Base-by-base conservation (phyloP, 345 rosid genomes). In the Sonneratia alba region DNA sequence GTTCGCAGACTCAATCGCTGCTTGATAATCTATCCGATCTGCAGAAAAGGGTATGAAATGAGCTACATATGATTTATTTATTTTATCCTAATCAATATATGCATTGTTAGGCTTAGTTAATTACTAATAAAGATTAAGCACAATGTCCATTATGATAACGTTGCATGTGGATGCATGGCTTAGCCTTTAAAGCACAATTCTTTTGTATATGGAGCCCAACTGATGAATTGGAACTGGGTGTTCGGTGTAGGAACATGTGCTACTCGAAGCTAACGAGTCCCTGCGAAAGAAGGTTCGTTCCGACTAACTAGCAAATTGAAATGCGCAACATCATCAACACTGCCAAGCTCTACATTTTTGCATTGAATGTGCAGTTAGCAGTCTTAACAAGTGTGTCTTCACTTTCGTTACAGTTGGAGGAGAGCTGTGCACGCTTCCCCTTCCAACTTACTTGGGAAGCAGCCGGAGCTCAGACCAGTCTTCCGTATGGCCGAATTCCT, bases 1-100 rank as follows among this genome's bases (percentile, higher is more conserved):
- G 16, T 70, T 67, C 71, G 70, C 86, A 88, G 93, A 85, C 85
- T n/a, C 88, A 85, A 9, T 73, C 49, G 70, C 78, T 86, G 87
- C 76, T 83, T 62, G 87, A 78, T 74, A 83, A 83, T 74, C 78
- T 86, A 32, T 48, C 78, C 40, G 83, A 83, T 71, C 89, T 86
- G 68, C 88, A 86, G 19, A 85, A 73, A 75, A 83, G 73, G 87
- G 92, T 88, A 81, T 0, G 77, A 43, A 27, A 13, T 47, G 7
- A 18, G 12, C 36, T 12, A 27, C 64, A 27, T 27, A 27, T 27
- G 32, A 27, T 27, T 27, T n/a, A 7, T 2, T 14, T 8, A 6
- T 7, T 22, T 59, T 24, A 1, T 59, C 13, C 3, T 14, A 8
- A 53, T 4, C 22, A 6, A 53, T 7, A 53, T 18, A 19, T 53